Evolutionary conservation across 768 basidiomycete species (phyloP), one percentile per base, ranked within the genome.

Genomic region (Gymnopilus dilepis): DNA sequence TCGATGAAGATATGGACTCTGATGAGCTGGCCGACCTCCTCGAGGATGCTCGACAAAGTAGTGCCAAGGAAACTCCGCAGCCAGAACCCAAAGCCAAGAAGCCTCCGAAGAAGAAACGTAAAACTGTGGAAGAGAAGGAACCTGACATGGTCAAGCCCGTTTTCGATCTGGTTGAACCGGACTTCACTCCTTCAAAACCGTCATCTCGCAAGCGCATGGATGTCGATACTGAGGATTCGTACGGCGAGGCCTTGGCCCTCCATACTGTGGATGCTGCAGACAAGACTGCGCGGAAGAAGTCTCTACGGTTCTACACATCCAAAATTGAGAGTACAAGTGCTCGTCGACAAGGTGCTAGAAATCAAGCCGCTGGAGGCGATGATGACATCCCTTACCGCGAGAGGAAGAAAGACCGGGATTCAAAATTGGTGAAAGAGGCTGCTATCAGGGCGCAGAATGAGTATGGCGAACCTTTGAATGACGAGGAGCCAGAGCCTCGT

Each of bases 381-480:
- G 97, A 98, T 69, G 97, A 99, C 70, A 81, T 99, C 48, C 97
- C 97, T 17, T 94, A 96, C 69, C 84, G 87, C 43, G 91, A 94
- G 69, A 80, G 89, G 51, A 82, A 81, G 76, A 88, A 84, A 71
- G 85, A 86, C 61, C 82, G 79, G 64, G 87, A 91, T 59, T 76
- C 77, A 30, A 80, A 85, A 52, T 63, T 82, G 54, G 82, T 81
- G 53, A 84, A 81, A 71, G 88, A 88, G 72, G 78, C 79, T 17
- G 80, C 80, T 50, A 77, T 73, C 42, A 77, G 79, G 47, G 72
- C 77, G 43, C 77, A 73, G 57, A 77, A 76, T 4, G 80, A 82
- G 70, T 86, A 84, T 19, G 91, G 90, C 2, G 89, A 81, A 30
- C 90, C 91, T 66, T 74, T 93, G 66, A 86, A 90, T 60, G 86